These are phyloP conservation scores for Mycena maculata DNA, from an alignment of 768 basidiomycete species.

Conservation along the genomic window DNA sequence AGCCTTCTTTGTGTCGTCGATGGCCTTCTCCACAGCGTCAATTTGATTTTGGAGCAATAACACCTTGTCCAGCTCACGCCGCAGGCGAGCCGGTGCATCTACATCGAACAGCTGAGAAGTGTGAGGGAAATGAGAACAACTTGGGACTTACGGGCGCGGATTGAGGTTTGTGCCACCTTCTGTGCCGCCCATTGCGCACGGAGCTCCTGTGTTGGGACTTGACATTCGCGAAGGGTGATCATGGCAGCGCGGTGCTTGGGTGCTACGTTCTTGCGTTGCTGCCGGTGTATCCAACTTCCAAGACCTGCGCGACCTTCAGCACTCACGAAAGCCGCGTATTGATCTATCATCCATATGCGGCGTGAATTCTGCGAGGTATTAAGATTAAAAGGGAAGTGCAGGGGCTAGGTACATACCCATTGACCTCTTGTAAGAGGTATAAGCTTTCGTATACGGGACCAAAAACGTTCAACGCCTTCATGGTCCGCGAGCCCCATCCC, in stretches of 20 bases:
- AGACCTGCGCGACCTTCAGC: slow-evolving; percentile 42
- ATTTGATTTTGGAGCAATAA: slow-evolving; percentile 45
- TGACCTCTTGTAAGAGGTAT: slow-evolving; percentile 34
- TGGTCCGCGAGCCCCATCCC: slow-evolving; percentile 50
- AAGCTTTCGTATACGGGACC: slow-evolving; percentile 42
- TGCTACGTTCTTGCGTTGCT: no score
- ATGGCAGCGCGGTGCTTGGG: no score
- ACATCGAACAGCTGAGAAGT: no score
- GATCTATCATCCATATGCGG: slow-evolving; percentile 49
- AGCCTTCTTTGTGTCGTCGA: no score
- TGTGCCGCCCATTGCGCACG: slow-evolving; percentile 52
- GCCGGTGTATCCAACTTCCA: slow-evolving; percentile 47
- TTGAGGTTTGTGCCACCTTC: slow-evolving; percentile 44
- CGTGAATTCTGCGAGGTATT: slow-evolving; percentile 32
- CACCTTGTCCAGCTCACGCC: slow-evolving; percentile 48
- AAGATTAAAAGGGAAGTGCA: no score
- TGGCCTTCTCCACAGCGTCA: slow-evolving; percentile 39
- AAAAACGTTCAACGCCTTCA: slow-evolving; percentile 49
- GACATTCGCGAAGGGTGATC: no score
- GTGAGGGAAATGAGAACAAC: no score
- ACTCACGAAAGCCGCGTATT: slow-evolving; percentile 42
- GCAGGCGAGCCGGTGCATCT: slow-evolving; percentile 46
- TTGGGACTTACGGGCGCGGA: slow-evolving; percentile 44
- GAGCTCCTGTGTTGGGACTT: no score
- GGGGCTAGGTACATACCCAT: slow-evolving; percentile 39